Percentiles rank a stretch among this genome's conserved stretches.
Evolutionary conservation across 768 basidiomycete species (phyloP).

Genomic region (Psilocybe azurescens): DNA sequence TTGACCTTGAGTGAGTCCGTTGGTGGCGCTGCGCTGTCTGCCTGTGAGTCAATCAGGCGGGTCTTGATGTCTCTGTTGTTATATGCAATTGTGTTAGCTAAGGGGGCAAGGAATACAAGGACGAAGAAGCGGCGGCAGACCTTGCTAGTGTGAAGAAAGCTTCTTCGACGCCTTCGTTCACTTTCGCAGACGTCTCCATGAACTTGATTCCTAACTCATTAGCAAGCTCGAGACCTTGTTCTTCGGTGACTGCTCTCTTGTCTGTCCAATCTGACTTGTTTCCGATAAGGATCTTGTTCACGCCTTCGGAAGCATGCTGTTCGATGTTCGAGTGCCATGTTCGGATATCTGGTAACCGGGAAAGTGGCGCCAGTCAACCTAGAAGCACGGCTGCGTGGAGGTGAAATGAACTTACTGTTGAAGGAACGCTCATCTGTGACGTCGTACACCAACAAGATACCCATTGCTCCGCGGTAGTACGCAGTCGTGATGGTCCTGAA

Average conservation of each 20-base stretch:
- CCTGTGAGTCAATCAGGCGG: slow-evolving; percentile 94
- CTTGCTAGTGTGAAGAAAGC: slow-evolving; percentile 97
- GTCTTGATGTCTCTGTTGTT: slow-evolving; percentile 89
- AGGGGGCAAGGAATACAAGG: slow-evolving; percentile 2
- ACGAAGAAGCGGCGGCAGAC: slow-evolving; percentile 42
- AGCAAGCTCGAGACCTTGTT: slow-evolving; percentile 92
- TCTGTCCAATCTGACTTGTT: slow-evolving; percentile 99
- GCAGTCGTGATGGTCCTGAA: slow-evolving; percentile 99
- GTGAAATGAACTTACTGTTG: slow-evolving; percentile 71
- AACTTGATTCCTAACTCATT: slow-evolving; percentile 94
- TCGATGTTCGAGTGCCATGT: slow-evolving; percentile 99
- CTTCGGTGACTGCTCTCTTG: slow-evolving; percentile 90
- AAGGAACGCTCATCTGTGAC: slow-evolving; percentile 95
- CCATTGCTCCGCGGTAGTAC: slow-evolving; percentile 99
- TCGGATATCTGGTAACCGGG: slow-evolving; percentile 93
- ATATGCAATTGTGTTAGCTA: neutral
- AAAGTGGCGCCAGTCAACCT: neutral
- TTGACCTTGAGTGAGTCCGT: slow-evolving; percentile 72
- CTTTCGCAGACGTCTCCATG: slow-evolving; percentile 97
- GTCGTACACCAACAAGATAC: slow-evolving; percentile 98
- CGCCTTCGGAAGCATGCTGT: slow-evolving; percentile 97
- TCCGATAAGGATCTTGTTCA: slow-evolving; percentile 98
- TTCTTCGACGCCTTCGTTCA: slow-evolving; percentile 97
- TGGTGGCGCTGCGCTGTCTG: slow-evolving; percentile 52
- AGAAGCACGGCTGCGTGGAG: neutral